A percentile compares a stretch with the other conserved stretches of the same genome.
phyloP scores from a whole-genome alignment of 1,284 basidiomycete genomes.

The Chalciporus sp. region DNA sequence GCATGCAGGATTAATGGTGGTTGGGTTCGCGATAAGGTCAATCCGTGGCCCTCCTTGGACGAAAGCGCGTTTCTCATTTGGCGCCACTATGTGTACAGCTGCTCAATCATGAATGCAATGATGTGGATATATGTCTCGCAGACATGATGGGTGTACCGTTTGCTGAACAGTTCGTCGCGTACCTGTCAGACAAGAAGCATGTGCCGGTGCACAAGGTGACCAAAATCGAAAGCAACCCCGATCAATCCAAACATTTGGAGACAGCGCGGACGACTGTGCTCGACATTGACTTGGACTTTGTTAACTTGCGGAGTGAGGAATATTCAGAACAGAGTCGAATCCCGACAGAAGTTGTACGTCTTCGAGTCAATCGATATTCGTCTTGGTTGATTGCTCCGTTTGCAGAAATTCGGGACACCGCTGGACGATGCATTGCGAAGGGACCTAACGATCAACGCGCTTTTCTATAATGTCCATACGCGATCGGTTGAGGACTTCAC shows the following conservation, averaged over 20 bases:
- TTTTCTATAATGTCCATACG: slow-evolving; percentile 97
- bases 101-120: slow-evolving; percentile 81
- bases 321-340: slow-evolving; percentile 90
- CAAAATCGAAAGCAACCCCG: slow-evolving; percentile 92
- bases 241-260: slow-evolving; percentile 98
- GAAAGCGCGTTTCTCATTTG: slow-evolving; percentile 14
- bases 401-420: slow-evolving; percentile 89
- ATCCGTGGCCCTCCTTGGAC: slow-evolving; percentile 20
- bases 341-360: slow-evolving; percentile 79
- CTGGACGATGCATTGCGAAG: slow-evolving; percentile 88
- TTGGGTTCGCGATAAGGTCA: slow-evolving; percentile 97
- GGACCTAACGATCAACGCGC: slow-evolving; percentile 94
- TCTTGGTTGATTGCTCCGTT: slow-evolving; percentile 3
- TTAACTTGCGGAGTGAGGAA: slow-evolving; percentile 92
- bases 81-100: slow-evolving; percentile 54
- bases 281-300: slow-evolving; percentile 90
- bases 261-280: slow-evolving; percentile 90
- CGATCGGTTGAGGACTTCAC: slow-evolving; percentile 90
- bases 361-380: not conserved
- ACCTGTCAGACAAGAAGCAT: slow-evolving; percentile 54
- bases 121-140: slow-evolving; percentile 92
- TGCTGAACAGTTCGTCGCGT: slow-evolving; percentile 79
- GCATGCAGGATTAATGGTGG: slow-evolving; percentile 91
- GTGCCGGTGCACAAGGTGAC: slow-evolving; percentile 61
- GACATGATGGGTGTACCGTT: slow-evolving; percentile 92